Evolutionary conservation across 2,329 filamentous ascomycete genomes (phyloP), one percentile per base, ranked within the genome.

Genomic region (Gaeumannomyces sp.): DNA sequence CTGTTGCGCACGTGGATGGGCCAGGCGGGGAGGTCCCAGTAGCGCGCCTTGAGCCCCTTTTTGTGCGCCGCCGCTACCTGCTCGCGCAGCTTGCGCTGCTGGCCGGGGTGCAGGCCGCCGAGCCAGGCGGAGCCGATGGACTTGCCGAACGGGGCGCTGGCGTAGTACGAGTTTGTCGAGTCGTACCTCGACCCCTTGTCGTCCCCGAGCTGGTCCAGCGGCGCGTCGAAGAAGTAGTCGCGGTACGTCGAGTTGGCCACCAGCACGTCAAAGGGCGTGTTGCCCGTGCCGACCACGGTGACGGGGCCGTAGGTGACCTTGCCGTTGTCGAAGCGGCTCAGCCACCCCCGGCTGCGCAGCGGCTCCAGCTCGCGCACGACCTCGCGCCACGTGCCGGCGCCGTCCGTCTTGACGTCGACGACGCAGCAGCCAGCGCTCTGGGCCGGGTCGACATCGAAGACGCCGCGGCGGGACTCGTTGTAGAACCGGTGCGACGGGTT

Each of bases 221-320:
- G 87, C 0, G 88, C 88, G 69, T 91, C 89, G 71, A 86, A 88
- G 74, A 89, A 89, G 64, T 85, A 77, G 72, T 90, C 86, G 35
- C 85, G 79, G 67, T 84, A 80, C 1, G 80, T 84, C 7, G 75
- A 69, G 69, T 85, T 84, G n/a, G 76, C 73, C 4, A 80, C 75
- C 13, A 90, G 70, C 11, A 82, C 71, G 64, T 85, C 79, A 69
- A 89, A 87, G 0, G 83, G 85, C 0, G 85, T 82, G 68, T 84
- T 84, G 16, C 90, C 89, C 1, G 88, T 90, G 1, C 83, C 87
- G 2, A 92, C 87, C 2, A 92, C 83, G 0, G 89, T 92, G 50
- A 92, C 75, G 0, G 86, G 85, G 1, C 88, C 78, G 28, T 76
- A 71, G 53, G 83, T 73, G 2, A 89, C 72, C 22, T 76, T 71